Percentiles rank a stretch among this genome's conserved stretches.
Evolutionary conservation across 495 filamentous ascomycete species (phyloP).

Genomic region (Neurospora sp.): DNA sequence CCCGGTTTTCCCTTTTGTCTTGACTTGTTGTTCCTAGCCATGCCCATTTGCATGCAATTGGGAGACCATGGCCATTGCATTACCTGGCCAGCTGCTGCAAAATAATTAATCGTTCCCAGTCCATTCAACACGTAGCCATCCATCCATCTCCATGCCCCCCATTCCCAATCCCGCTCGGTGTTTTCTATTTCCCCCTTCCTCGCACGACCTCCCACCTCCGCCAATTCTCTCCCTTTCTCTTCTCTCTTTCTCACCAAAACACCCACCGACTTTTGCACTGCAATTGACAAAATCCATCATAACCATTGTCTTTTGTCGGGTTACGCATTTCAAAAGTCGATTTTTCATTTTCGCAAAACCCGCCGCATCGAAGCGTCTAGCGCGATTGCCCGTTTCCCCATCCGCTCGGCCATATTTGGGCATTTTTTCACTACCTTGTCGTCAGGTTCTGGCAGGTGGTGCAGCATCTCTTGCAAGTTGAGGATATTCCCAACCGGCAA

Average conservation of each 20-base stretch:
- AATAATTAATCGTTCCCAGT: conserved; percentile 25
- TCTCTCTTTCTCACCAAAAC: conserved; percentile 31
- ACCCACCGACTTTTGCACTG: conserved; percentile 32
- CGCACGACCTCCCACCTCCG: conserved; percentile 7
- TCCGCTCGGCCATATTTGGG: conserved; percentile 11
- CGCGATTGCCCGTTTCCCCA: conserved; percentile 10
- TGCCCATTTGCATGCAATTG: conserved; percentile 4
- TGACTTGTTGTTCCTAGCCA: conserved; percentile 8
- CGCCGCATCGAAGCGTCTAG: conserved; percentile 18
- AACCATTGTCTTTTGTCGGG: conserved; percentile 22
- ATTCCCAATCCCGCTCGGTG: not conserved
- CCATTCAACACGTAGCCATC: conserved; percentile 34
- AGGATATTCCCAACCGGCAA: conserved; percentile 35
- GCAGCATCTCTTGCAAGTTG: conserved; percentile 16
- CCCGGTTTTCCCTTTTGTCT: conserved; percentile 36
- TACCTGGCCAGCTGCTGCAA: conserved; percentile 18
- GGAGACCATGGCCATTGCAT: not conserved
- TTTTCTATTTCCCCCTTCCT: conserved; percentile 9
- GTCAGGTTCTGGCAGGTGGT: conserved; percentile 3
- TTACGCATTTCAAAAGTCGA: conserved; percentile 21
- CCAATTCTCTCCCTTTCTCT: conserved; percentile 2
- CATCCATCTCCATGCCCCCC: conserved; percentile 19
- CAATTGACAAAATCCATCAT: conserved; percentile 40
- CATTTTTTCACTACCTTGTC: conserved; percentile 8
- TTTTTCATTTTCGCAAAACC: conserved; percentile 15